Conservation (phyloP, 2,329 filamentous ascomycete genomes). For the Aureobasidium mangrovei region DNA sequence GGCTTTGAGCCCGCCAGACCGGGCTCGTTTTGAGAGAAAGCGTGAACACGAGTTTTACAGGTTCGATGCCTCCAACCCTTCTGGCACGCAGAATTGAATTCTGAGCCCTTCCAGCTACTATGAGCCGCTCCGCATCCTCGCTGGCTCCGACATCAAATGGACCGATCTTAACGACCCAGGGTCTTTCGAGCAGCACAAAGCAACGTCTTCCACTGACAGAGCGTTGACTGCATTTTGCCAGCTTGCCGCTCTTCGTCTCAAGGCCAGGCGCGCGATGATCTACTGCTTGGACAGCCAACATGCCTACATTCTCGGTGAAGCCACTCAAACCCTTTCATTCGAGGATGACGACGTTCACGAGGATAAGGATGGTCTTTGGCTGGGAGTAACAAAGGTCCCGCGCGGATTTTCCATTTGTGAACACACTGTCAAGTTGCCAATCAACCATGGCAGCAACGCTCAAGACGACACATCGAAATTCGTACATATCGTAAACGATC, state of each 20-base stretch:
- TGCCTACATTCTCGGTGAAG: conserved; percentile 45
- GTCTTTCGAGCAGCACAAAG: conserved; percentile 1
- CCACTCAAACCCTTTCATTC: conserved; percentile 35
- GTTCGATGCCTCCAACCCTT: conserved; percentile 20
- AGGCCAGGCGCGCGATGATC: conserved; percentile 29
- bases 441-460: conserved; percentile 22
- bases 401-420: conserved; percentile 29
- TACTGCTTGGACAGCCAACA: conserved; percentile 41
- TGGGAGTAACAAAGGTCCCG: conserved; percentile 26
- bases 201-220: conserved; percentile 22
- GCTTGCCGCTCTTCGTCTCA: conserved; percentile 30
- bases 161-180: conserved; percentile 14
- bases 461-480: conserved; percentile 18
- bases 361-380: conserved; percentile 28
- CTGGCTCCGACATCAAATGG: conserved; percentile 13
- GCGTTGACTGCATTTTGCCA: conserved; percentile 30
- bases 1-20: conserved; percentile 5
- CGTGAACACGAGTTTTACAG: conserved; percentile 19
- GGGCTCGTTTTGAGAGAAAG: conserved; percentile 13
- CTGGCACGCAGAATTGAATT: conserved; percentile 18
- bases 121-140: conserved; percentile 19
- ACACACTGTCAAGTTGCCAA: conserved; percentile 14
- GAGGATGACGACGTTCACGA: conserved; percentile 29
- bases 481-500: conserved; percentile 25
- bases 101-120: conserved; percentile 20